Evolutionary conservation across 1,284 basidiomycete species (phyloP).

Genomic region (Mycosarcoma mackinlayi): DNA sequence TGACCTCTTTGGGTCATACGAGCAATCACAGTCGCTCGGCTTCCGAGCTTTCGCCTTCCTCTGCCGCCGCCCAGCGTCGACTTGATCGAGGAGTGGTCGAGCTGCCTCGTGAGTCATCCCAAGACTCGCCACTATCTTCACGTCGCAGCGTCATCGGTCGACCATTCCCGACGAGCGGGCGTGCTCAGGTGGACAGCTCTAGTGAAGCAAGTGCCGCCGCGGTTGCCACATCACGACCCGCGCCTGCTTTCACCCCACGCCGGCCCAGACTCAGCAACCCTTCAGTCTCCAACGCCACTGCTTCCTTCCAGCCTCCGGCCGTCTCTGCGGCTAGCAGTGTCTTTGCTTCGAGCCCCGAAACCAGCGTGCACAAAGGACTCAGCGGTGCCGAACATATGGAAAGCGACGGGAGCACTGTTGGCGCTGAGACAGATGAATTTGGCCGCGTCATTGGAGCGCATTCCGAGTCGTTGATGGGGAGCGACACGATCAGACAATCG

Average conservation of each 20-base stretch:
- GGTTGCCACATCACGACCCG: conserved; percentile 1
- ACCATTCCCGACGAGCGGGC: conserved; percentile 15
- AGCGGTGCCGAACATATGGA: conserved; percentile 14
- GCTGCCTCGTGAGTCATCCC: conserved; percentile 7
- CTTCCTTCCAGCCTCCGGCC: conserved; percentile 22
- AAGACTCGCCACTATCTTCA: conserved; percentile 23
- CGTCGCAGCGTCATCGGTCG: conserved; percentile 17
- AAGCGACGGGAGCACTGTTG: conserved; percentile 29
- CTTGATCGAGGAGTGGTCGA: conserved; percentile 11
- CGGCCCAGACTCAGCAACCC: conserved; percentile 51
- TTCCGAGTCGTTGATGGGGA: background rate
- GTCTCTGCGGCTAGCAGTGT: conserved; percentile 23
- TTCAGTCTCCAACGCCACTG: conserved; percentile 50
- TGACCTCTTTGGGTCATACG: conserved; percentile 43
- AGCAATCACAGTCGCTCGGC: conserved; percentile 36
- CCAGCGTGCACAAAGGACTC: conserved; percentile 16
- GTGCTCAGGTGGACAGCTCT: background rate
- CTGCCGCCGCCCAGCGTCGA: conserved; percentile 27
- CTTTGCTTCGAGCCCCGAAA: conserved; percentile 29
- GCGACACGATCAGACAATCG: conserved; percentile 19
- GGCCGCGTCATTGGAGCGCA: background rate
- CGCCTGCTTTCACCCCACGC: conserved; percentile 40
- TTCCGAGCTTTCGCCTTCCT: conserved; percentile 43
- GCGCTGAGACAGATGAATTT: conserved; percentile 11
- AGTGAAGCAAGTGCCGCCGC: background rate